These are phyloP conservation scores for Trichoderma sp. DNA, from an alignment of 2,329 filamentous ascomycete species.

Conservation along the genomic window DNA sequence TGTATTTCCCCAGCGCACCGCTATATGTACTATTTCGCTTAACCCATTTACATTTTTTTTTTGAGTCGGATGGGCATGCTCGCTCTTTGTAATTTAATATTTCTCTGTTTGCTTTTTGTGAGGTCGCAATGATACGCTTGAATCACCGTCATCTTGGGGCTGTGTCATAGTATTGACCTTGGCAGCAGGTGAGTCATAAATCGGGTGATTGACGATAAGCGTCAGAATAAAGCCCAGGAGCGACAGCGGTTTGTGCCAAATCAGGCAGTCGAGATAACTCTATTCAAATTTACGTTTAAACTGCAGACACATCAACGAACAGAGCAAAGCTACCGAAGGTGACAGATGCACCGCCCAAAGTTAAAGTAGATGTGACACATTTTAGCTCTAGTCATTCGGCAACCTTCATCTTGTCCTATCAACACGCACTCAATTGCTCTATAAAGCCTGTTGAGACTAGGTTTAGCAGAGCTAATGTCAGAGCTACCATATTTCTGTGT, in stretches of 20 bases:
- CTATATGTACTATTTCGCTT: neutral
- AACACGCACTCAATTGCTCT: neutral
- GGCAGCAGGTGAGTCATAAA: constrained; percentile 8
- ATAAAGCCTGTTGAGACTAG: too few species aligned
- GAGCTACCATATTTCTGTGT: neutral
- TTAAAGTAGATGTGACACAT: neutral
- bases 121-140: neutral
- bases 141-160: neutral
- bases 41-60: neutral
- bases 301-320: neutral
- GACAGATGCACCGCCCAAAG: neutral
- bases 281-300: neutral
- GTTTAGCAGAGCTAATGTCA: neutral
- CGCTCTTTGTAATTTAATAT: neutral
- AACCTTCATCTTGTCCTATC: neutral
- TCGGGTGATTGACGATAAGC: neutral
- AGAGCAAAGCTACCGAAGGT: neutral
- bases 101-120: neutral
- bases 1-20: neutral
- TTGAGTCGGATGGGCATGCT: neutral
- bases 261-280: neutral
- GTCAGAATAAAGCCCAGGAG: neutral
- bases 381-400: constrained; percentile 6
- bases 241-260: neutral
- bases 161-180: neutral